Evolutionary conservation across 2,329 filamentous ascomycete species (phyloP), one percentile per base, ranked within the genome.

Genomic region (Clarireedia paspali): DNA sequence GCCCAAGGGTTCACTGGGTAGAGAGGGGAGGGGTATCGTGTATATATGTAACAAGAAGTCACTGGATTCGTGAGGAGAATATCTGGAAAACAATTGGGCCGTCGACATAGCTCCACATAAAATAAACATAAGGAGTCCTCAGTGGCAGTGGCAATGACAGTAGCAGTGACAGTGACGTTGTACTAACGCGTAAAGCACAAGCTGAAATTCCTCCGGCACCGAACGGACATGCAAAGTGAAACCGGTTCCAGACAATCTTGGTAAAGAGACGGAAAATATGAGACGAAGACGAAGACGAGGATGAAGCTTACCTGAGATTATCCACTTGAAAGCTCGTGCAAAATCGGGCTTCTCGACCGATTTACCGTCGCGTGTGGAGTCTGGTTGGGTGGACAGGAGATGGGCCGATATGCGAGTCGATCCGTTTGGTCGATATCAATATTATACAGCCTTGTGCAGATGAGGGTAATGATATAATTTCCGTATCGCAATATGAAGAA

Each of bases 401-500:
- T 26, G 36, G 53, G 6, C 44, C 27, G 53, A 50, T 55, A 50
- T 55, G 53, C 47, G 38, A 20, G 47, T 45, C 9, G 17, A 44
- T 50, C 23, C 26, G 12, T 50, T 36, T 50, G 44, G 47, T 45
- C 10, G 17, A 45, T 50, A 55, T 55, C 39, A 55, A 50, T 45
- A 27, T 12, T 45, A 38, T 38, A 23, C 39, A 50, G 23, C 26
- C 36, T 48, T 54, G 24, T 49, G 47, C 47, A 20, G 39, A 45
- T 45, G 34, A 42, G 40, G 23, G 5, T 42, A 6, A 26, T 45
- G 24, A 46, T 38, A 20, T 39, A 30, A 39, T 24, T 48, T 23
- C 12, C 12, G n/a, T 14, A 20, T 45, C 17, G 20, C 10, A 23
- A 23, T 12, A 17, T 1, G 12, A 3, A 20, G 42, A 3, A 20